Conservation (phyloP, 768 basidiomycete genomes). For the Lentinula sp. region DNA sequence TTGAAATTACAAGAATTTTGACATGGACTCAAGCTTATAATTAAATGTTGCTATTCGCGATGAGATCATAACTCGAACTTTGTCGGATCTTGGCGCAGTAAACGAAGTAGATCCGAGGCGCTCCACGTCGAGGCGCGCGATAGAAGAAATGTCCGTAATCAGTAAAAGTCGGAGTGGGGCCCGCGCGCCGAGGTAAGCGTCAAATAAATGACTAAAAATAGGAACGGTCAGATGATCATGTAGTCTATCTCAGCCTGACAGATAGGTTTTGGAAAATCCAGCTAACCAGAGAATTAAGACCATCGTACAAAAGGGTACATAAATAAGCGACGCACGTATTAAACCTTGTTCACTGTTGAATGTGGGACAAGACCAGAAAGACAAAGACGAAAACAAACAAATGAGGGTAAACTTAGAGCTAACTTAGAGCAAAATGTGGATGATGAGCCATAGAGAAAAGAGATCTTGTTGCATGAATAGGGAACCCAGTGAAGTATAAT, state of each 20-base stretch:
- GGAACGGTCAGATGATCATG: too few species aligned
- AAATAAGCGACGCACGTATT: conserved; percentile 3
- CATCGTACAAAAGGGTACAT: conserved; percentile 2
- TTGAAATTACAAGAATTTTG: too few species aligned
- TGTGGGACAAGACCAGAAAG: background rate
- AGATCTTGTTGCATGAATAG: conserved; percentile 4
- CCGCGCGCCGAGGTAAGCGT: too few species aligned
- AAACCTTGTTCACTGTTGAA: background rate
- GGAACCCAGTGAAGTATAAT: background rate
- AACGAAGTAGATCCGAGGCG: too few species aligned
- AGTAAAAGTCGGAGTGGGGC: too few species aligned
- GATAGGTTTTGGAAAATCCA: background rate
- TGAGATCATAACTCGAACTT: too few species aligned
- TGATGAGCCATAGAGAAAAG: background rate
- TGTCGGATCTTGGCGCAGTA: too few species aligned
- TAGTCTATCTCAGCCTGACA: background rate
- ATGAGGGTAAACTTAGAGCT: background rate
- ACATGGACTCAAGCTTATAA: too few species aligned
- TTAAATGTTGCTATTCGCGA: too few species aligned
- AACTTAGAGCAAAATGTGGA: background rate
- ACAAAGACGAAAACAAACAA: background rate
- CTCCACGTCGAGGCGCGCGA: too few species aligned
- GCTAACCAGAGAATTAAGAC: background rate
- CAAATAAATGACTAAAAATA: too few species aligned
- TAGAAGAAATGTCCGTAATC: too few species aligned